phyloP scores from a whole-genome alignment of 2,329 filamentous ascomycete species.

The Alternaria arbusti region DNA sequence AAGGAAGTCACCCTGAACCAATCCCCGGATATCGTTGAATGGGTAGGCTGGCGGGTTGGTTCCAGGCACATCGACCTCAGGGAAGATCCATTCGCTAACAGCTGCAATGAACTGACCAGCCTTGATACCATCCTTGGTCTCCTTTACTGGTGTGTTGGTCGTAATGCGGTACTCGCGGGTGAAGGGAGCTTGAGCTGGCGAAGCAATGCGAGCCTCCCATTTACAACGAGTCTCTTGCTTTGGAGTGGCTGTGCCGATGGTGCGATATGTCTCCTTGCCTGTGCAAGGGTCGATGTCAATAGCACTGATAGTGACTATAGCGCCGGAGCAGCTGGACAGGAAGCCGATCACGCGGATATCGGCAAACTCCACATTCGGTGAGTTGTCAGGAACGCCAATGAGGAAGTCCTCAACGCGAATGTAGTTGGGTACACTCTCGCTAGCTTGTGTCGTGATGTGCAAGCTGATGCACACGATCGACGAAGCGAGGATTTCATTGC shows the following conservation, averaged over 20 bases:
- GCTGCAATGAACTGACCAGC: conserved; percentile 52
- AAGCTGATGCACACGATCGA: conserved; percentile 49
- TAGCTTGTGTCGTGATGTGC: conserved; percentile 43
- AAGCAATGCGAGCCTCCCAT: conserved; percentile 46
- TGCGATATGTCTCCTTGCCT: conserved; percentile 46
- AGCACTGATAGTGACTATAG: conserved; percentile 46
- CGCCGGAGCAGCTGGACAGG: conserved; percentile 45
- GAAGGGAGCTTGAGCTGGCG: conserved; percentile 39
- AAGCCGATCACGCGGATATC: conserved; percentile 46
- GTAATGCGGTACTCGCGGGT: conserved; percentile 52
- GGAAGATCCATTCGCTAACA: conserved; percentile 54
- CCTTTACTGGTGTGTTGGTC: conserved; percentile 40
- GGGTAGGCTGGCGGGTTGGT: conserved; percentile 33
- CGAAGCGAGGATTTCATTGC: conserved; percentile 46
- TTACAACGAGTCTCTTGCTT: conserved; percentile 48
- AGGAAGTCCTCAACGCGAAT: conserved; percentile 53
- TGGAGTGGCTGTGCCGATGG: conserved; percentile 44
- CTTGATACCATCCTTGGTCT: conserved; percentile 49
- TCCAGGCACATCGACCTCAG: conserved; percentile 52
- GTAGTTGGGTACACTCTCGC: conserved; percentile 44
- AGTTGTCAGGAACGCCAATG: conserved; percentile 48
- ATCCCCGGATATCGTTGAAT: conserved; percentile 45
- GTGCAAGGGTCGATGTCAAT: conserved; percentile 54
- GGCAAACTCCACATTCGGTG: conserved; percentile 47
- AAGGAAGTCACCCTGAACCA: conserved; percentile 41